These are phyloP conservation scores for Diacronema lutheri DNA, from an alignment of 78 protist genomes.

Conservation along the genomic window DNA sequence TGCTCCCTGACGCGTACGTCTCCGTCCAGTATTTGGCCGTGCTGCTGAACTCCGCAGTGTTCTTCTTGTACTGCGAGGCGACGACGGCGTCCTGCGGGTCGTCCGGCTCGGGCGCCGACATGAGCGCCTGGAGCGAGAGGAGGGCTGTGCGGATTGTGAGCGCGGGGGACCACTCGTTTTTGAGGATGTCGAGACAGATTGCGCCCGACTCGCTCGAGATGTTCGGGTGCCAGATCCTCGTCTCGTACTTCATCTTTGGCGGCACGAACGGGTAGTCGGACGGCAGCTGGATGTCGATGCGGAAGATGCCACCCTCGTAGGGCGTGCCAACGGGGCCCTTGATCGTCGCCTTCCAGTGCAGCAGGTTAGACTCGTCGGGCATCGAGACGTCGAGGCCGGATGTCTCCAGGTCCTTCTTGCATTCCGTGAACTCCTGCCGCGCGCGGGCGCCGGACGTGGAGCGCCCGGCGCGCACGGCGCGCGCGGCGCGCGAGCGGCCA, in stretches of 20 bases:
- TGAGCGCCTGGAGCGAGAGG: slow-evolving; percentile 52
- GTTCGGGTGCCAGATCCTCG: slow-evolving; percentile 65
- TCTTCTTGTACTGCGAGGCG: slow-evolving; percentile 40
- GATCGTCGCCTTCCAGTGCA: slow-evolving; percentile 40
- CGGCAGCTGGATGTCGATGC: slow-evolving; percentile 43
- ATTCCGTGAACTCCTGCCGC: slow-evolving; percentile 1
- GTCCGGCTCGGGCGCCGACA: slow-evolving; percentile 60
- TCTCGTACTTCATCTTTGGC: slow-evolving; percentile 53
- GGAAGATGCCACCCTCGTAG: slow-evolving; percentile 42
- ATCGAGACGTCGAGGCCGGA: not conserved
- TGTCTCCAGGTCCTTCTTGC: not conserved
- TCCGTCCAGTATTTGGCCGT: slow-evolving; percentile 44
- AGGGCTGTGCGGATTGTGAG: slow-evolving; percentile 60
- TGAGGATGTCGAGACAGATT: slow-evolving; percentile 68
- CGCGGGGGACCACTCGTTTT: slow-evolving; percentile 65
- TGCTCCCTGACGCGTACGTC: slow-evolving; percentile 27
- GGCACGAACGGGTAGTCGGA: slow-evolving; percentile 56
- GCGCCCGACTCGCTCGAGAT: slow-evolving; percentile 54
- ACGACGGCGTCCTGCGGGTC: slow-evolving; percentile 62
- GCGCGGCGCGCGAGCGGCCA: too few relatives aligned
- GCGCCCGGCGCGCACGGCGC: too few relatives aligned
- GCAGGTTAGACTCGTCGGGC: not conserved
- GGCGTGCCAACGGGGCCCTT: slow-evolving; percentile 40
- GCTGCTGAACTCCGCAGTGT: not conserved
- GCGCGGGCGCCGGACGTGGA: too few relatives aligned